Base-by-base conservation (phyloP, 768 basidiomycete species). In the Paxillus ammoniavirescens region DNA sequence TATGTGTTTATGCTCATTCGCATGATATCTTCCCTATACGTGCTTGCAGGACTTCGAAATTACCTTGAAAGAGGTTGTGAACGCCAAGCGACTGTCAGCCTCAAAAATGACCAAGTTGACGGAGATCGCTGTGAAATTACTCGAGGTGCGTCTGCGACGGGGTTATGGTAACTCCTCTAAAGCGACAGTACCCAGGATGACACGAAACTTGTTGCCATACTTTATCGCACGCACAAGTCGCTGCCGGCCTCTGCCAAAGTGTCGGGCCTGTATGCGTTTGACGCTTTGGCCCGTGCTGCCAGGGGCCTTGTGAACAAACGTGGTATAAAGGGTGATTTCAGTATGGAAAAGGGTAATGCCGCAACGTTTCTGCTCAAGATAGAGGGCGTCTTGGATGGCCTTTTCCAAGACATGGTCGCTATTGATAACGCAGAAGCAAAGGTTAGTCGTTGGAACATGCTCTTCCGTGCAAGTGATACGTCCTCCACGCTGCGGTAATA, bases 241-340 rank as follows among this genome's bases (percentile, higher is more conserved):
- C 77, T 96, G 35, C 73, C 84, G 4, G 70, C 81, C 14, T 61
- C 78, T 10, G 77, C 80, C 57, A 96, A 98, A 68, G 82, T 95
- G 54, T 84, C 83, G 37, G 93, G 93, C 72, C 77, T 99, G 47
- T 99, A 98, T 72, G 84, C 88, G 38, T 91, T 99, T 67, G 95
- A 99, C 73, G 91, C 95, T 17, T 79, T 99, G 56, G 82, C 92
- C 41, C 86, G 96, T 53, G 93, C 87, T 15, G 92, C 93, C 17
- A 80, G 84, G 54, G 75, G 76, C 54, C 77, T 84, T 44, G 83
- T 77, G 42, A 83, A 75, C 62, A 94, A 93, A 68, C 80, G 82
- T 49, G 76, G 77, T 48, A 65, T 83, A 26, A 75, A 80, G 58
- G 81, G 77, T 59, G 83, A 87, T 61, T 61, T 77, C 46, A 79